Evolutionary conservation across 306 rosid genomes (phyloP), one percentile per base, ranked within the genome.

Genomic region (Styphnolobium japonicum): DNA sequence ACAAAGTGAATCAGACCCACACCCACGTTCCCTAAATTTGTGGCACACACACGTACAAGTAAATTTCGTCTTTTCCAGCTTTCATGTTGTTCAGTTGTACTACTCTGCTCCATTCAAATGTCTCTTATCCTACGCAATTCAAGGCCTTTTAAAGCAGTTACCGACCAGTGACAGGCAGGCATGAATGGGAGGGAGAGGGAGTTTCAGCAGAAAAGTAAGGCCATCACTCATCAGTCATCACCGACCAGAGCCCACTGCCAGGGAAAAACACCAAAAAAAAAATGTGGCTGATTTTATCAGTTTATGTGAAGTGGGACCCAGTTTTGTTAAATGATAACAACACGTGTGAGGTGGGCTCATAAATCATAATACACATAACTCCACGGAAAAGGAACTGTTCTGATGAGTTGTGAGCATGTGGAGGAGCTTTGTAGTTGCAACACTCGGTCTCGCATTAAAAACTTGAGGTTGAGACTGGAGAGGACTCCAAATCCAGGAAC

Each of bases 271-370:
- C 11, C 2, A 8, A 16, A 48, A 12, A 0, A 0, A 16, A 36
- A 77, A 78, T 9, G 78, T 55, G 73, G 40, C 52, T 56, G 62
- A 49, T 58, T 39, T 39, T n/a, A n/a, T n/a, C n/a, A n/a, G n/a
- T n/a, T n/a, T 25, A 40, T 60, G 61, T 16, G 25, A 64, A 61
- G 5, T 21, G 78, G 84, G 86, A 45, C 82, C 93, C 67, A 15
- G 9, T 45, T 64, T 73, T 76, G 21, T 46, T 31, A 58, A 67
- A 71, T 64, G 77, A 74, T 85, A 84, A 57, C 49, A 77, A 80
- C 86, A 82, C 87, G 88, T 81, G 89, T 79, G 85, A 82, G 80
- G 80, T 67, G 85, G 84, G 85, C 64, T 79, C 80, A 56, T 18
- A 25, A 76, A 1, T 11, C 58, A 78, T 19, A 42, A 73, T 19